Base-by-base conservation (phyloP, 1,139 yeast species). In the Sugiyamaella grinbergsii region DNA sequence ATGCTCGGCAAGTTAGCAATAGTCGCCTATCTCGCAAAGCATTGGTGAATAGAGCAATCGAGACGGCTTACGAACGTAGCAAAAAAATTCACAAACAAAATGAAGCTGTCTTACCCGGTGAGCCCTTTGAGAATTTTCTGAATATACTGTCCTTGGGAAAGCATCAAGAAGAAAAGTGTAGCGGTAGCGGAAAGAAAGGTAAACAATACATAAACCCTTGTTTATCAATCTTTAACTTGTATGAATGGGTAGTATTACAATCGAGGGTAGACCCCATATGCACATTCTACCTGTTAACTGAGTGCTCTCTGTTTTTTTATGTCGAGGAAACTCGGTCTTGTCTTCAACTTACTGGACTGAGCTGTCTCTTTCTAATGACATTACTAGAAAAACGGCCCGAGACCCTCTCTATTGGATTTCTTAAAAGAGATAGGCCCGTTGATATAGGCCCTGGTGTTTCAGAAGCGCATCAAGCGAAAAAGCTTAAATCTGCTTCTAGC, bases 281-380 rank as follows among this genome's bases (percentile, higher is more conserved):
- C 37, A 6, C 42, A 10, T 34, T 26, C 38, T 34, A 23, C 16
- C 36, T 50, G 4, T 10, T 50, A 16, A 40, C 49, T 28, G 10
- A 34, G 22, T 45, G 53, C 24, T 38, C 52, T n/a, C 22, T 49
- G 23, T 38, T 44, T 19, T 24, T 16, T 32, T 43, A 33, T 36
- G 1, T 36, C 5, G 16, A 33, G 19, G 20, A 34, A 11, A n/a
- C 32, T 15, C 32, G 15, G 32, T 38, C 42, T 4, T 38, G 28
- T 24, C 18, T 41, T 10, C 45, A 41, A 16, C 18, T 41, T 3
- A 32, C 37, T 11, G 45, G 45, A 3, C n/a, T 31, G 19, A 41
- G 15, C 15, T 19, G 13, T 19, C 13, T 38, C 2, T 11, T 24
- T 19, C n/a, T 4, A 15, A 3, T 23, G 18, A 20, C 33, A 5